phyloP scores from a whole-genome alignment of 1,139 yeast species.

The Magnusiomyces tetraspermus region DNA sequence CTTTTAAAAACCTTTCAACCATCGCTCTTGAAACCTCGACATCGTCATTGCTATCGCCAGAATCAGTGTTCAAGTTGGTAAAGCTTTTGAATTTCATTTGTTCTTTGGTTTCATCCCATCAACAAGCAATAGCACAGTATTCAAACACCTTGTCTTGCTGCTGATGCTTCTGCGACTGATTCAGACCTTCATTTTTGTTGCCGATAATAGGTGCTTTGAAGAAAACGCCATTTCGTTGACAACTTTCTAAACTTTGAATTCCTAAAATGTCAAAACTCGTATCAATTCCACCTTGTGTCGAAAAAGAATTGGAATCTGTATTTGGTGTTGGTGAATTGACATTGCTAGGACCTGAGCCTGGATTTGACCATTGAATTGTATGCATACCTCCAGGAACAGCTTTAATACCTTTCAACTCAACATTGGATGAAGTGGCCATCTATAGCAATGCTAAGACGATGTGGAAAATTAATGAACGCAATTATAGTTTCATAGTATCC shows the following conservation, averaged over 20 bases:
- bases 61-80: background rate
- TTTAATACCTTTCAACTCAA: background rate
- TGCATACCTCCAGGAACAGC: background rate
- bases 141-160: background rate
- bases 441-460: background rate
- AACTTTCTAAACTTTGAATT: background rate
- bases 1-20: background rate
- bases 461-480: background rate
- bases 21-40: background rate
- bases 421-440: background rate
- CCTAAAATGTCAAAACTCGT: background rate
- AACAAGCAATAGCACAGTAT: background rate
- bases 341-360: background rate
- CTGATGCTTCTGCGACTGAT: too few species aligned
- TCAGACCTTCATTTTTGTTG: background rate
- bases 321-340: too few species aligned
- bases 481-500: too few species aligned
- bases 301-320: too few species aligned
- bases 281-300: too few species aligned
- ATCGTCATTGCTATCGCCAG: background rate
- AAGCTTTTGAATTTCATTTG: background rate
- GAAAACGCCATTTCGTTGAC: background rate
- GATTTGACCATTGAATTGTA: conserved; percentile 2
- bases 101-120: background rate
- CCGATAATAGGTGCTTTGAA: background rate